Percentiles rank a stretch among this genome's conserved stretches.
phyloP scores from a whole-genome alignment of 2,329 filamentous ascomycete genomes.

The Fusarium sp. region DNA sequence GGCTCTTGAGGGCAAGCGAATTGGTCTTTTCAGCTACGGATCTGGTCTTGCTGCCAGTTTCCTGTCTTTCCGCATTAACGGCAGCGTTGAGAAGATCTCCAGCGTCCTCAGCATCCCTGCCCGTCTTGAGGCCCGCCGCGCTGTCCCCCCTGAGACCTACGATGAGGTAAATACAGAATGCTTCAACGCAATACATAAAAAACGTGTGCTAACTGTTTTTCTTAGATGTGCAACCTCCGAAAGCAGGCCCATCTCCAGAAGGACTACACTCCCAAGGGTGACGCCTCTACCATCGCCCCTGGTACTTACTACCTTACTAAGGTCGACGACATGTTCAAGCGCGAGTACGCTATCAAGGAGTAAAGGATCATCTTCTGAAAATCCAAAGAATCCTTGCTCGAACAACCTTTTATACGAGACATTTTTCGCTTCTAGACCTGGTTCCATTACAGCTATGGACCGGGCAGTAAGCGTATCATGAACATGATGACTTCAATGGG shows the following conservation, averaged over 20 bases:
- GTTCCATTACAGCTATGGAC: conserved; percentile 11
- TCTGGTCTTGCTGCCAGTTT: conserved; percentile 79
- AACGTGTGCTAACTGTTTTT: conserved; percentile 33
- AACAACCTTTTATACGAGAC: conserved; percentile 17
- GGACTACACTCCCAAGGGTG: conserved; percentile 76
- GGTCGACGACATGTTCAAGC: conserved; percentile 88
- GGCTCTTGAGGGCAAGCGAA: conserved; percentile 74
- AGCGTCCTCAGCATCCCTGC: conserved; percentile 76
- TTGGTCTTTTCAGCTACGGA: conserved; percentile 83
- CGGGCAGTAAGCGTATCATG: conserved; percentile 31
- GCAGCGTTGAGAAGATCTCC: conserved; percentile 73
- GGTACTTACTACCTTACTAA: conserved; percentile 83
- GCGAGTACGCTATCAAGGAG: conserved; percentile 79
- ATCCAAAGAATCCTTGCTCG: conserved; percentile 26
- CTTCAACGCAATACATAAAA: neutral
- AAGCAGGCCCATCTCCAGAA: conserved; percentile 87
- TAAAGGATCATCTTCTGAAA: conserved; percentile 51
- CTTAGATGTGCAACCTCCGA: conserved; percentile 79
- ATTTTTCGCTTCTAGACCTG: conserved; percentile 26
- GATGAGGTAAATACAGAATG: conserved; percentile 68
- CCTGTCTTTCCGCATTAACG: conserved; percentile 77
- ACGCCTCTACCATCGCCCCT: conserved; percentile 69
- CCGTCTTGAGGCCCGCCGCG: conserved; percentile 71
- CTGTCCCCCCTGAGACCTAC: conserved; percentile 76
- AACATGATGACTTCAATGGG: conserved; percentile 35